Conservation (phyloP, 352 stramenopile species). For the Phytophthora megakarya region DNA sequence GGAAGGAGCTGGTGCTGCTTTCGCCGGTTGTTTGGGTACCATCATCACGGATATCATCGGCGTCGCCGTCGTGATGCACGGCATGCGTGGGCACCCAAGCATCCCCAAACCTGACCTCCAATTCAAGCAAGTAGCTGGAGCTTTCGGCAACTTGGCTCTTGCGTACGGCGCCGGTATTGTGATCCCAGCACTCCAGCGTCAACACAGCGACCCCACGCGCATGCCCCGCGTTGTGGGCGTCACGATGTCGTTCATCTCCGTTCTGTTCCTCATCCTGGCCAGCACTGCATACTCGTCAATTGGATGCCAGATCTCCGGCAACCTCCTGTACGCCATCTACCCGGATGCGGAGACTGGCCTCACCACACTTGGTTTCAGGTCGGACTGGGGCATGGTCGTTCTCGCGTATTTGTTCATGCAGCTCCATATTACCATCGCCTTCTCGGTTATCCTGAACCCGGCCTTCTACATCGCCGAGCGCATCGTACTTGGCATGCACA, state of each 20-base stretch:
- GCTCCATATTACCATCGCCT: slow-evolving; percentile 63
- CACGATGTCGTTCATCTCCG: slow-evolving; percentile 49
- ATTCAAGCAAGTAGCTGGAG: slow-evolving; percentile 51
- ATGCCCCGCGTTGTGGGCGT: slow-evolving; percentile 54
- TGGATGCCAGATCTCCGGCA: slow-evolving; percentile 61
- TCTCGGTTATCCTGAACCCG: slow-evolving; percentile 57
- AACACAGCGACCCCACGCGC: too few species aligned
- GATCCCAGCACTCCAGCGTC: too few species aligned
- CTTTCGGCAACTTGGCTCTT: slow-evolving; percentile 62
- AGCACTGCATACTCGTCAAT: slow-evolving; percentile 44
- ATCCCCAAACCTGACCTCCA: slow-evolving; percentile 36
- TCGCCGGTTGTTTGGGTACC: slow-evolving; percentile 49
- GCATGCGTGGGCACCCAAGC: slow-evolving; percentile 41
- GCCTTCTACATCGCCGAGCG: slow-evolving; percentile 55
- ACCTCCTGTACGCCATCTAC: slow-evolving; percentile 60
- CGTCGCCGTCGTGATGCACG: slow-evolving; percentile 39
- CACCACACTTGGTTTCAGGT: slow-evolving; percentile 44
- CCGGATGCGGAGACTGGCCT: slow-evolving; percentile 27
- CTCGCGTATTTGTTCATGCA: slow-evolving; percentile 52
- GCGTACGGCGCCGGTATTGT: too few species aligned
- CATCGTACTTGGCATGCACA: slow-evolving; percentile 57
- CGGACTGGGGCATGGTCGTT: slow-evolving; percentile 47
- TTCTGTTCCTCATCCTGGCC: slow-evolving; percentile 48
- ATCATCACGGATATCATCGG: too few species aligned
- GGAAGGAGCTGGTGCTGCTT: slow-evolving; percentile 43